Percentiles rank a stretch among this genome's conserved stretches.
Evolutionary conservation across 441 rosid genomes (phyloP).

Genomic region (Croton setiger): DNA sequence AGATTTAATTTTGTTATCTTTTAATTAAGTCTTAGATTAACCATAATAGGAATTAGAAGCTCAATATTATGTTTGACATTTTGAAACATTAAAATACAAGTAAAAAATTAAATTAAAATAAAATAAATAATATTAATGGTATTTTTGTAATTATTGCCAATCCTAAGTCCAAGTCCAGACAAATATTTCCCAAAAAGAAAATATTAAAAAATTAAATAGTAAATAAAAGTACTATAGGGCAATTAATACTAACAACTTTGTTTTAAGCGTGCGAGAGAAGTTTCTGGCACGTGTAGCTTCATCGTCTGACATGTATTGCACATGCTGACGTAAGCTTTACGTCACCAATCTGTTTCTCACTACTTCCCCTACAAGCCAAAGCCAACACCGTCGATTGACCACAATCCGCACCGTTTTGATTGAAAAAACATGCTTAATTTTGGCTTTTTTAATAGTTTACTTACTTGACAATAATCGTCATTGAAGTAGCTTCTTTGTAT

Average conservation of each 20-base stretch:
- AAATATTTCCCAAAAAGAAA: neutral
- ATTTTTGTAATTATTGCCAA: neutral
- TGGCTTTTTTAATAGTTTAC: neutral
- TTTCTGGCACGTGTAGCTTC: conserved; percentile 27
- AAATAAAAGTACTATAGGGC: neutral
- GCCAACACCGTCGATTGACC: conserved; percentile 15
- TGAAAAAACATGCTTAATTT: neutral
- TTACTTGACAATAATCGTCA: conserved; percentile 5
- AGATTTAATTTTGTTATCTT: neutral
- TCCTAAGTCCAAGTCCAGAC: neutral
- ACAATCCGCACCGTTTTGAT: conserved; percentile 21
- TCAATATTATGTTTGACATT: neutral
- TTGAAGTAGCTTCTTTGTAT: neutral
- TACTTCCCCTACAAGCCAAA: conserved; percentile 37
- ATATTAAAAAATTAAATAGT: neutral
- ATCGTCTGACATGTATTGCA: neutral
- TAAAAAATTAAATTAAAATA: no score
- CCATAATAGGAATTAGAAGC: conserved; percentile 11
- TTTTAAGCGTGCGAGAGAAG: conserved; percentile 31
- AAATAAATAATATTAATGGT: neutral
- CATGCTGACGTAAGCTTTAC: conserved; percentile 37
- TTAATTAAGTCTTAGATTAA: neutral
- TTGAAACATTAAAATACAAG: neutral
- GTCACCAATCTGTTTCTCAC: conserved; percentile 30
- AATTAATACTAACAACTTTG: conserved; percentile 13